A percentile compares a stretch with the other conserved stretches of the same genome.
Conservation (phyloP, 78 protist genomes). For the Bodo saltans region DNA sequence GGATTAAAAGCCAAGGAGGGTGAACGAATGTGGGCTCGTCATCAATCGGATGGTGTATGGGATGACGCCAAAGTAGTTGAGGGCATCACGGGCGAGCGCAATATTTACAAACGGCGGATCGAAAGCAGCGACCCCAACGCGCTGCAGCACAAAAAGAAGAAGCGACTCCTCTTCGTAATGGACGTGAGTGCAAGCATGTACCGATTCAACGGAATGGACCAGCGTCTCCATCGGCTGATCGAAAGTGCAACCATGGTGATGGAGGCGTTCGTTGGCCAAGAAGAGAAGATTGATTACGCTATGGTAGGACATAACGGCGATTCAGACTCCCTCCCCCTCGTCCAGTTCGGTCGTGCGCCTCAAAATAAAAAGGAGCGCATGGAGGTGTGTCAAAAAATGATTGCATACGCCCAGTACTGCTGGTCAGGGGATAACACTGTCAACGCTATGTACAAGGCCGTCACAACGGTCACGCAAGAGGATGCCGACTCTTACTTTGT, state of each 20-base stretch:
- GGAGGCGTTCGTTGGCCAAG: conserved; percentile 48
- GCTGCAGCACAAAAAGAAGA: conserved; percentile 39
- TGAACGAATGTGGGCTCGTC: conserved; percentile 57
- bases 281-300: conserved; percentile 45
- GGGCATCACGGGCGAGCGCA: conserved; percentile 47
- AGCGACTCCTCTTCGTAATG: conserved; percentile 41
- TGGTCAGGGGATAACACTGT: conserved; percentile 63
- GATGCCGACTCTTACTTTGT: conserved; percentile 59
- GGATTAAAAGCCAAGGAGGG: conserved; percentile 38
- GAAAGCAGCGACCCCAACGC: not conserved
- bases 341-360: conserved; percentile 48
- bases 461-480: not conserved
- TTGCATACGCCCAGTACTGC: conserved; percentile 62
- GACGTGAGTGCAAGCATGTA: conserved; percentile 54
- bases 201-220: conserved; percentile 58
- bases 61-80: conserved; percentile 62
- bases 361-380: conserved; percentile 19
- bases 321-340: conserved; percentile 34
- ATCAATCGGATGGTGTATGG: conserved; percentile 47
- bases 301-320: conserved; percentile 74
- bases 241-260: conserved; percentile 49
- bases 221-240: conserved; percentile 48
- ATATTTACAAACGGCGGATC: conserved; percentile 22
- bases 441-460: conserved; percentile 27
- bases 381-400: conserved; percentile 16